Evolutionary conservation across 495 filamentous ascomycete species (phyloP).

Genomic region (Tuber aestivum): DNA sequence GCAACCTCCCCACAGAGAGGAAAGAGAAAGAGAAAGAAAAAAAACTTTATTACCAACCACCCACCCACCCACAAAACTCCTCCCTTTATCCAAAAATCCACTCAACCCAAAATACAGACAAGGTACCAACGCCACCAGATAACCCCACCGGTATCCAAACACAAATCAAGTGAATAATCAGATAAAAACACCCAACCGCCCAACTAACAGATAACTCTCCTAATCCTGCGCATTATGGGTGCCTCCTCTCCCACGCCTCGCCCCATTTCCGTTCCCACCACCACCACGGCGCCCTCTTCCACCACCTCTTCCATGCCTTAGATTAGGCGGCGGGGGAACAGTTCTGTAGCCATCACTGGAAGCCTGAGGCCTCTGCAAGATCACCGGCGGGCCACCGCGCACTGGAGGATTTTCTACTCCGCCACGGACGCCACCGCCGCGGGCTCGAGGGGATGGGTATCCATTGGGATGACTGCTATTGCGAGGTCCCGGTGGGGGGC

Average conservation of each 20-base stretch:
- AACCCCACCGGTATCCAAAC: slow-evolving; percentile 7
- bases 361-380: slow-evolving; percentile 41
- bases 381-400: slow-evolving; percentile 26
- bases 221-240: neutral
- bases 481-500: slow-evolving; percentile 44
- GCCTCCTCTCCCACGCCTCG: slow-evolving; percentile 9
- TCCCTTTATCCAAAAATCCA: neutral
- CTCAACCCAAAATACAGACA: slow-evolving; percentile 2
- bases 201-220: neutral
- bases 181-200: slow-evolving; percentile 10
- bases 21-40: neutral
- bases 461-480: slow-evolving; percentile 51
- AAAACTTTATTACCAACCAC: neutral
- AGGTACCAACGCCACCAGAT: slow-evolving; percentile 1
- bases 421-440: slow-evolving; percentile 47
- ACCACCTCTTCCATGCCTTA: slow-evolving; percentile 53
- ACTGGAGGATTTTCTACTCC: slow-evolving; percentile 48
- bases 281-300: slow-evolving; percentile 44
- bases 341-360: slow-evolving; percentile 58
- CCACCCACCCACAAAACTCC: neutral
- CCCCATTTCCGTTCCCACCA: slow-evolving; percentile 23
- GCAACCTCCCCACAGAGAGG: neutral
- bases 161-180: slow-evolving; percentile 7
- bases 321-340: slow-evolving; percentile 69
- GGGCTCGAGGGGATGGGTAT: slow-evolving; percentile 18